phyloP scores from a whole-genome alignment of 208 protist species.

The Sergeia podlipaevii region DNA sequence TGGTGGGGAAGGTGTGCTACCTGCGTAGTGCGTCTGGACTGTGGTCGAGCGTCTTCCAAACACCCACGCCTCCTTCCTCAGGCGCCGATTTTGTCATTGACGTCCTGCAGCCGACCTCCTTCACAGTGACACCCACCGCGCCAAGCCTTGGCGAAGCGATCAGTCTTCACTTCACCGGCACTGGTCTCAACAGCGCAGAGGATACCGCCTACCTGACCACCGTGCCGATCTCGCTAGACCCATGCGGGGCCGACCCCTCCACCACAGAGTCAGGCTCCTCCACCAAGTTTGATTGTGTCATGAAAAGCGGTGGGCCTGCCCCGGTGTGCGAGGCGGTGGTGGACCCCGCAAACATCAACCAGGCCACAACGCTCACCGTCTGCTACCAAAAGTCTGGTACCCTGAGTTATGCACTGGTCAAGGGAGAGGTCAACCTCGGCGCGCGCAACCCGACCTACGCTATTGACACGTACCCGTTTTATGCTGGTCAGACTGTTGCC shows the following conservation, averaged over 20 bases:
- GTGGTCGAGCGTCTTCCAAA: conserved; percentile 60
- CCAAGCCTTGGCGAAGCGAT: conserved; percentile 52
- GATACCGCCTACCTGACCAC: conserved; percentile 71
- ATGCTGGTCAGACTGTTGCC: conserved; percentile 53
- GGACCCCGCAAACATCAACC: conserved; percentile 43
- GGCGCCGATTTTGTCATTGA: conserved; percentile 71
- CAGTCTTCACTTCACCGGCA: conserved; percentile 55
- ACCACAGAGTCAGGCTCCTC: conserved; percentile 21
- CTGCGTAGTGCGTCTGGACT: conserved; percentile 22
- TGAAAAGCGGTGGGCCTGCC: background rate
- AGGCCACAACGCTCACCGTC: conserved; percentile 38
- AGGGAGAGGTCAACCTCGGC: conserved; percentile 28
- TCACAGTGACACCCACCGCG: conserved; percentile 30
- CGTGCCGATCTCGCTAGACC: conserved; percentile 15
- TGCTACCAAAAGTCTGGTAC: conserved; percentile 63
- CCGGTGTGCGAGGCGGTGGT: conserved; percentile 61
- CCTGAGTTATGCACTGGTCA: conserved; percentile 59
- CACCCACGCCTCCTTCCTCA: conserved; percentile 10
- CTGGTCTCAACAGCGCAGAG: conserved; percentile 32
- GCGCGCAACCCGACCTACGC: conserved; percentile 75
- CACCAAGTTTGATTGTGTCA: conserved; percentile 4
- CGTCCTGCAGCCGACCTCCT: conserved; percentile 73
- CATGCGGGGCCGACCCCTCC: conserved; percentile 18
- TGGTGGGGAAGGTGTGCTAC: conserved; percentile 81
- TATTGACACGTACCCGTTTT: conserved; percentile 51